A percentile compares a stretch with the other conserved stretches of the same genome.
Evolutionary conservation across 2,329 filamentous ascomycete genomes (phyloP).

Genomic region (Mycosphaerella arachidis): DNA sequence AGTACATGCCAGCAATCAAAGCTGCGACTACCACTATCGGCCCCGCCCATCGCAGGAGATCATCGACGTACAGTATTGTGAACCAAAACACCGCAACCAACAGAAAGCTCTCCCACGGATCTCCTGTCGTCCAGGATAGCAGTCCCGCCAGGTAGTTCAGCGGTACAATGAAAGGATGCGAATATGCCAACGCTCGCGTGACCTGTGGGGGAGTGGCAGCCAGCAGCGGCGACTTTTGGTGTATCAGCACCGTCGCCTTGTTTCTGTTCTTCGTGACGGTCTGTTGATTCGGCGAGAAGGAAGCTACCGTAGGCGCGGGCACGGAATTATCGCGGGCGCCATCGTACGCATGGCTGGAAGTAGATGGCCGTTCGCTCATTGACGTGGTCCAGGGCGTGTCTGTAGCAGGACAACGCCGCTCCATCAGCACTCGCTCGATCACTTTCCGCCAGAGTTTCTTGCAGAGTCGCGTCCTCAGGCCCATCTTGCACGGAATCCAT

Average conservation of each 20-base stretch:
- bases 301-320: slow-evolving; percentile 68
- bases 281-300: slow-evolving; percentile 84
- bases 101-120: slow-evolving; percentile 96
- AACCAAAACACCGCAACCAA: slow-evolving; percentile 83
- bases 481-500: not conserved
- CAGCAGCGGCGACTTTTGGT: slow-evolving; percentile 91
- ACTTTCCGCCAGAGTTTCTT: not conserved
- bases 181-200: slow-evolving; percentile 89
- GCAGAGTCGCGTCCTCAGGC: not conserved
- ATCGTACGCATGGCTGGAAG: slow-evolving; percentile 11
- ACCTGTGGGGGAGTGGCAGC: slow-evolving; percentile 92
- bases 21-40: slow-evolving; percentile 74
- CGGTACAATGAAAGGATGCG: slow-evolving; percentile 86
- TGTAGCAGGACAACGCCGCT: not conserved
- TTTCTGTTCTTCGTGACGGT: slow-evolving; percentile 21
- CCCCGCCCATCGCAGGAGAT: slow-evolving; percentile 73
- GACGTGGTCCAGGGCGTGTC: slow-evolving; percentile 22
- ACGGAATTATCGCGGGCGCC: slow-evolving; percentile 15
- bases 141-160: slow-evolving; percentile 81
- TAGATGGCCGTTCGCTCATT: slow-evolving; percentile 19
- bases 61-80: slow-evolving; percentile 77
- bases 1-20: slow-evolving; percentile 89
- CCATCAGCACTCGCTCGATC: slow-evolving; percentile 1
- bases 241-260: slow-evolving; percentile 65
- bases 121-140: slow-evolving; percentile 87